phyloP scores from a whole-genome alignment of 306 rosid genomes.

The Pyrus pyrifolia region DNA sequence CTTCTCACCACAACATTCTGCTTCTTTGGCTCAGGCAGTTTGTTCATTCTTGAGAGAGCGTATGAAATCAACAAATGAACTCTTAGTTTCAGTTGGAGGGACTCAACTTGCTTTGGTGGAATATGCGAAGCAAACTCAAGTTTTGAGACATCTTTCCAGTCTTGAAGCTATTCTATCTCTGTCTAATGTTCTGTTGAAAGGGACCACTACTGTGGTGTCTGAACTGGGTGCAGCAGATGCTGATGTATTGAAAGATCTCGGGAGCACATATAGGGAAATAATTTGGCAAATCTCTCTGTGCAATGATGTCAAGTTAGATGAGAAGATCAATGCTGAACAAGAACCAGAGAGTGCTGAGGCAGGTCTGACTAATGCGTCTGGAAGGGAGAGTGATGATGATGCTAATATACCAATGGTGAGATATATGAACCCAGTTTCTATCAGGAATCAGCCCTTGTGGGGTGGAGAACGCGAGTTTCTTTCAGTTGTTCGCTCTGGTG shows the following conservation, averaged over 20 bases:
- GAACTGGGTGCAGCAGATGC: conserved; percentile 85
- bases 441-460: conserved; percentile 81
- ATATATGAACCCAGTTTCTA: conserved; percentile 76
- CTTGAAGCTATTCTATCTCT: conserved; percentile 79
- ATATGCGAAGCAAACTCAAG: conserved; percentile 54
- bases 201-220: conserved; percentile 70
- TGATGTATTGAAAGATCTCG: conserved; percentile 86
- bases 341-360: conserved; percentile 65
- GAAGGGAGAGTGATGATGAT: conserved; percentile 96
- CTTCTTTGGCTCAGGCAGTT: conserved; percentile 82
- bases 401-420: conserved; percentile 69
- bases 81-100: conserved; percentile 68
- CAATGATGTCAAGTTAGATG: conserved; percentile 71
- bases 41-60: conserved; percentile 79
- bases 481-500: conserved; percentile 87
- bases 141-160: conserved; percentile 70
- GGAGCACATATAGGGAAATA: conserved; percentile 74
- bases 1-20: conserved; percentile 88
- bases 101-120: conserved; percentile 72
- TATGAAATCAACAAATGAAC: conserved; percentile 81
- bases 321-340: conserved; percentile 62
- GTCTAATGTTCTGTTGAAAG: conserved; percentile 80
- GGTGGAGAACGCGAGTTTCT: conserved; percentile 82
- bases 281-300: conserved; percentile 88
- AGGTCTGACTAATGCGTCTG: conserved; percentile 52